Percentiles rank a stretch among this genome's conserved stretches.
Conservation (phyloP, 305 asterid species). For the Coffea humblotiana region DNA sequence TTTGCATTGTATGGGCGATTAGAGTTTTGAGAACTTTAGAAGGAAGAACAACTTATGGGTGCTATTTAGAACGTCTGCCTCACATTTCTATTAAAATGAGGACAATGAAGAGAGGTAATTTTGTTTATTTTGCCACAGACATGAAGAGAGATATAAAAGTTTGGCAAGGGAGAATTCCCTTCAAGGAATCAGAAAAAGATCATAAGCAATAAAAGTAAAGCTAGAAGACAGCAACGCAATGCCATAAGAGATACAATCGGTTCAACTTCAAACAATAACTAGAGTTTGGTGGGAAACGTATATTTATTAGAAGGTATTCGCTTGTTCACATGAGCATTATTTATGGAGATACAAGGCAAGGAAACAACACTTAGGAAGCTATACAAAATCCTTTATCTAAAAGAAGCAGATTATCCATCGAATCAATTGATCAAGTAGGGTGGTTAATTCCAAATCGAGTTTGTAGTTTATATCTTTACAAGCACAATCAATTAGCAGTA, state of each 20-base stretch:
- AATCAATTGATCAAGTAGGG: no score
- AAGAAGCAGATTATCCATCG: no score
- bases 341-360: no score
- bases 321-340: no score
- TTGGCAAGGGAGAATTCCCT: background rate
- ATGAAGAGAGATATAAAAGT: conserved; percentile 3
- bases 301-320: no score
- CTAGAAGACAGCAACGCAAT: background rate
- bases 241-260: background rate
- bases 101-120: conserved; percentile 5
- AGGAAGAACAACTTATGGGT: background rate
- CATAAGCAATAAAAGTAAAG: background rate
- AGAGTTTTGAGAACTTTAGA: conserved; percentile 5
- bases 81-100: conserved; percentile 5
- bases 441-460: no score
- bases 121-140: background rate
- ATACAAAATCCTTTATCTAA: no score
- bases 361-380: no score
- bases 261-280: no score
- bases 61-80: conserved; percentile 2
- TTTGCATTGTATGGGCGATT: conserved; percentile 13
- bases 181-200: no score
- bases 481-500: background rate
- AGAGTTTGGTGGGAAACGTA: no score
- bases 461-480: no score